phyloP scores from a whole-genome alignment of 108 stramenopile genomes.

The Epipyxis sp. region DNA sequence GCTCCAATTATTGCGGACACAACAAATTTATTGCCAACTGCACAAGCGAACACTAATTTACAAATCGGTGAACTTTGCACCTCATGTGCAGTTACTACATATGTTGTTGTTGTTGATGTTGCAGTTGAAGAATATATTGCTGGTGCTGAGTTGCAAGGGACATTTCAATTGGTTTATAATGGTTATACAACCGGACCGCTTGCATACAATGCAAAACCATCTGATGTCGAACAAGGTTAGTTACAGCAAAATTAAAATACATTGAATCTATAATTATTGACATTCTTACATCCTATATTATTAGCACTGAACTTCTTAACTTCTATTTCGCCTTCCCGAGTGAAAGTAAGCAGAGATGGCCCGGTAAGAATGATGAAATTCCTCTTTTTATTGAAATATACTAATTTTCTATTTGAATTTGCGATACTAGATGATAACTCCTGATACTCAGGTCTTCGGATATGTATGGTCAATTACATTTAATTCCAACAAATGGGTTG shows the following conservation, averaged over 20 bases:
- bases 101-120: conserved; percentile 34
- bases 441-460: conserved; percentile 64
- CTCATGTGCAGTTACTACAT: neutral
- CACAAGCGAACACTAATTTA: conserved; percentile 32
- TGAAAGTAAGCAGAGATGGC: conserved; percentile 61
- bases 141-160: conserved; percentile 63
- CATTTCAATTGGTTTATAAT: conserved; percentile 69
- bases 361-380: too few species aligned
- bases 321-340: conserved; percentile 64
- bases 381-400: too few species aligned
- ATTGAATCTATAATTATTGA: too few species aligned
- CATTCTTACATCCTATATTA: too few species aligned
- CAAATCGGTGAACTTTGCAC: conserved; percentile 39
- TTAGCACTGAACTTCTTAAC: conserved; percentile 66
- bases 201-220: conserved; percentile 59
- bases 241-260: too few species aligned
- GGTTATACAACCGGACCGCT: conserved; percentile 69
- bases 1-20: conserved; percentile 34
- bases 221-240: conserved; percentile 59
- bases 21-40: neutral
- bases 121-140: conserved; percentile 40
- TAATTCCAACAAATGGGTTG: conserved; percentile 65
- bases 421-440: neutral
- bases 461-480: conserved; percentile 73
- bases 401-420: too few species aligned